Evolutionary conservation across 139 green algal species (phyloP), one percentile per base, ranked within the genome.

Genomic region (Nannochloris sp.): DNA sequence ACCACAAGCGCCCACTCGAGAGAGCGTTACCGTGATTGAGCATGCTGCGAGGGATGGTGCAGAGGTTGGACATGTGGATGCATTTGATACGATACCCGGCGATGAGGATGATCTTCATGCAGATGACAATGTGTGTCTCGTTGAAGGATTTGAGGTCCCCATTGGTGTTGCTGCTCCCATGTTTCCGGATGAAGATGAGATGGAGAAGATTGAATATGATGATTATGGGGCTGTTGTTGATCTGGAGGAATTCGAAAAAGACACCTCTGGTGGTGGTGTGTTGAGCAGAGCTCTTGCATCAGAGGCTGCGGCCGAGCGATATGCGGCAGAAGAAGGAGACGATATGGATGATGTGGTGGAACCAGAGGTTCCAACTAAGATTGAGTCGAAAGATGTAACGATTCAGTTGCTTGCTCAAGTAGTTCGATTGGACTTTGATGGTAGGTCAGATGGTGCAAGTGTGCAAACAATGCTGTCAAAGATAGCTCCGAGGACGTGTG

Each of bases 101-200:
- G 50, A 23, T 36, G 23, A 59, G 9, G 50, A 33, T 59, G 50
- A 51, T 55, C 11, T 55, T 8, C 12, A 51, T 57, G 17, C 5
- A 13, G 58, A 45, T 57, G 36, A 31, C 57, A 23, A 66, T 43
- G n/a, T 56, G 14, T 50, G 23, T 26, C 63, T 94, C 14, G 73
- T 94, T 26, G 87, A 95, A 5, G 88, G 88, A 3, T 95, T 95
- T 63, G 64, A 70, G 2, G 69, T 78, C 23, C 83, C 83, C 1
- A 29, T 81, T 75, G 81, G 72, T 31, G 72, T 77, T 11, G 71
- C 57, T 6, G 65, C 66, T 23, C 70, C 86, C 25, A 90, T 95
- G 84, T 95, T 95, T 43, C 88, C 88, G 3, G 81, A 84, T 56
- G 80, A 92, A 49, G 81, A 89, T 56, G 66, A 68, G 17, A 63